These are phyloP conservation scores for Rehmannia glutinosa DNA, from an alignment of 257 asterid species.

Conservation along the genomic window DNA sequence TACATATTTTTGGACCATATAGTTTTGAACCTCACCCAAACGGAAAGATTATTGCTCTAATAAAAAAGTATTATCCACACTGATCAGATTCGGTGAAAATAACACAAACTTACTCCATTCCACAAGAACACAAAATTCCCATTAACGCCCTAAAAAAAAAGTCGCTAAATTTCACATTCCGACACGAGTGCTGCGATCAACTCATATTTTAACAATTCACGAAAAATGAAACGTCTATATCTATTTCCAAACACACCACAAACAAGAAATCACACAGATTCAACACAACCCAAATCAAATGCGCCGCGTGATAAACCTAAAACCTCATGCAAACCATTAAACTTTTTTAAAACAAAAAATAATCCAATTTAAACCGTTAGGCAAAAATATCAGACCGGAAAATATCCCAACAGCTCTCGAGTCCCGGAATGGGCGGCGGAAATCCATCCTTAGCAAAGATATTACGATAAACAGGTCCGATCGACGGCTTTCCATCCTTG, in stretches of 20 bases:
- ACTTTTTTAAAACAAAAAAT: neutral
- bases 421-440: constrained; percentile 64
- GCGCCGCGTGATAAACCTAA: neutral
- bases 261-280: neutral
- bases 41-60: neutral
- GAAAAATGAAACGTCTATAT: neutral
- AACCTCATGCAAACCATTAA: neutral
- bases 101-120: too few species aligned
- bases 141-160: neutral
- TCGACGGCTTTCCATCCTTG: constrained; percentile 67
- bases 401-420: constrained; percentile 91
- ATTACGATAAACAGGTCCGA: constrained; percentile 85
- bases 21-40: too few species aligned
- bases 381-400: constrained; percentile 58
- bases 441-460: constrained; percentile 72
- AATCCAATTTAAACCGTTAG: neutral
- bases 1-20: too few species aligned
- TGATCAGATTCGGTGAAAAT: neutral
- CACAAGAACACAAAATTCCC: neutral
- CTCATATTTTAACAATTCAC: neutral
- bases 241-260: neutral
- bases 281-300: neutral
- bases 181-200: neutral
- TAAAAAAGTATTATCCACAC: neutral
- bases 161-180: neutral